Conservation (phyloP, 2,329 filamentous ascomycete genomes). For the Neopestalotiopsis rosae region DNA sequence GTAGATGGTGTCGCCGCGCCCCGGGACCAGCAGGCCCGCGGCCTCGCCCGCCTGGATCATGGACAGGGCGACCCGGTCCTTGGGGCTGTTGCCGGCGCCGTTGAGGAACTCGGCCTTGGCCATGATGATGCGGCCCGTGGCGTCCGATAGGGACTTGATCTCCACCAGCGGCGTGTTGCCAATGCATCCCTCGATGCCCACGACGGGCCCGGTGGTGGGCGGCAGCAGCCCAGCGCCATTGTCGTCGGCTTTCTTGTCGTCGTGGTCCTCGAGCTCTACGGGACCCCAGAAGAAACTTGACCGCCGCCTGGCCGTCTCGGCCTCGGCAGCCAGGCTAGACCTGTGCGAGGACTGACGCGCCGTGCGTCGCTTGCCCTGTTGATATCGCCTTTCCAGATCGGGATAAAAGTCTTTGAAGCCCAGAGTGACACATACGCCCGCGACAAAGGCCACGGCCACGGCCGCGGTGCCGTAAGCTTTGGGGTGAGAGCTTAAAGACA, state of each 20-base stretch:
- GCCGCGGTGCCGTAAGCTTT: conserved; percentile 69
- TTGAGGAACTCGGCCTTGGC: conserved; percentile 97
- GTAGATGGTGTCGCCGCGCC: conserved; percentile 92
- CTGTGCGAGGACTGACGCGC: conserved; percentile 21
- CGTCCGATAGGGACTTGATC: conserved; percentile 83
- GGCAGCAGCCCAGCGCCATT: conserved; percentile 21
- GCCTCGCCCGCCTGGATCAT: conserved; percentile 87
- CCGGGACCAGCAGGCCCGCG: conserved; percentile 74
- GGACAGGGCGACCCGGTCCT: conserved; percentile 90
- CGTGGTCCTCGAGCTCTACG: conserved; percentile 62
- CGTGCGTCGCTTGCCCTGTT: conserved; percentile 46
- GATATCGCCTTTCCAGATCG: conserved; percentile 71
- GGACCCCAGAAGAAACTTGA: conserved; percentile 55
- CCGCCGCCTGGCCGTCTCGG: conserved; percentile 35
- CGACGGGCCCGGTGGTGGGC: conserved; percentile 55
- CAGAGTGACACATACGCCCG: conserved; percentile 76
- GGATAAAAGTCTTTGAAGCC: conserved; percentile 83
- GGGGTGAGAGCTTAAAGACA: conserved; percentile 67
- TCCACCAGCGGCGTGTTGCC: conserved; percentile 90
- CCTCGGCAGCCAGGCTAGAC: conserved; percentile 18
- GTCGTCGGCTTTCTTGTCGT: conserved; percentile 36
- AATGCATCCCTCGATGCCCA: conserved; percentile 90
- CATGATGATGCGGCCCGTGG: conserved; percentile 86
- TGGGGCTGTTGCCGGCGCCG: conserved; percentile 90
- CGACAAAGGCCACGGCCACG: conserved; percentile 74